Conservation (phyloP, 129 eudicot species). For the Logfia minima region DNA sequence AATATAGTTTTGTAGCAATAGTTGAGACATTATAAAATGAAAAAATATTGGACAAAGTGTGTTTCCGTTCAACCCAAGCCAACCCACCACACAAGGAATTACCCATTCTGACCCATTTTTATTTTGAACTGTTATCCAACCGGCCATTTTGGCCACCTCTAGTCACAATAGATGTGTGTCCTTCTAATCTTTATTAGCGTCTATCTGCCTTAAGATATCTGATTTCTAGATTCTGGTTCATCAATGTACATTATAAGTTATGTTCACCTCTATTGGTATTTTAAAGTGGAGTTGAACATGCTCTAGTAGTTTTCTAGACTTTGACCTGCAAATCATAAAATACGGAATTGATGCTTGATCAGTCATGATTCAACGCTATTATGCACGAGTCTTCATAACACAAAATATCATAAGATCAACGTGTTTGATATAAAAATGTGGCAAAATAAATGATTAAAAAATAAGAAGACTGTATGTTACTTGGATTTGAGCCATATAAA, state of each 20-base stretch:
- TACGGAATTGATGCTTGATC: background rate
- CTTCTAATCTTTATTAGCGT: background rate
- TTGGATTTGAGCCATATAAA: background rate
- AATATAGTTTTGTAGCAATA: background rate
- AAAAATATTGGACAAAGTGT: background rate
- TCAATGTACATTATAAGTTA: slow-evolving; percentile 11
- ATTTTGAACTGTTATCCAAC: slow-evolving; percentile 1
- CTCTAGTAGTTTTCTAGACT: slow-evolving; percentile 56
- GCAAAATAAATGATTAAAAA: no score
- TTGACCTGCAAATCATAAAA: slow-evolving; percentile 56
- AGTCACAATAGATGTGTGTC: background rate
- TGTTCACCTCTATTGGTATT: slow-evolving; percentile 71
- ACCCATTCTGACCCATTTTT: background rate
- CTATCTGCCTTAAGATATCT: background rate
- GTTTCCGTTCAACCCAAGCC: background rate
- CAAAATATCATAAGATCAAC: slow-evolving; percentile 4
- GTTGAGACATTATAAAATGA: background rate
- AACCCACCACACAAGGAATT: background rate
- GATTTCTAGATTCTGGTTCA: background rate
- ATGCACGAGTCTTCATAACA: slow-evolving; percentile 2
- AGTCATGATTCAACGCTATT: slow-evolving; percentile 2
- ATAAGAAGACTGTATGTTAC: background rate
- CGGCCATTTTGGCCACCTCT: background rate
- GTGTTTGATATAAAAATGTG: background rate
- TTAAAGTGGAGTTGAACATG: slow-evolving; percentile 48